Percentiles rank a stretch among this genome's conserved stretches.
Evolutionary conservation across 2,329 filamentous ascomycete species (phyloP).

Genomic region (Penicillium sp.): DNA sequence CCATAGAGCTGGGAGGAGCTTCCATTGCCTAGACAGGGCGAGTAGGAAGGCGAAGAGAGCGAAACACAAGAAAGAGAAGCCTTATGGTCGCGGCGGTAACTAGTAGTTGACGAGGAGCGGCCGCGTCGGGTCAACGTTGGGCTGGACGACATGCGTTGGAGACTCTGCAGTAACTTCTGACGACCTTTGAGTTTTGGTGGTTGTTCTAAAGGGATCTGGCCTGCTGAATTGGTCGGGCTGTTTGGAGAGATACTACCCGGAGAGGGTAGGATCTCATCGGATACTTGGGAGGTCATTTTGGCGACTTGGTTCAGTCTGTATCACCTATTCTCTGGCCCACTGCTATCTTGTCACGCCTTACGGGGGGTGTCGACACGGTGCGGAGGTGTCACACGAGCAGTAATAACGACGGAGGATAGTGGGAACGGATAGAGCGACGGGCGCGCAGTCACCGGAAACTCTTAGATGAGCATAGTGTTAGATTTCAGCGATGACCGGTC

Average conservation of each 20-base stretch:
- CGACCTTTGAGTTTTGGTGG: conserved; percentile 65
- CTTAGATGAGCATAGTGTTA: conserved; percentile 10
- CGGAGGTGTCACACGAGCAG: background rate
- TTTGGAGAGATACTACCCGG: conserved; percentile 36
- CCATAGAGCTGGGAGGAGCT: conserved; percentile 58
- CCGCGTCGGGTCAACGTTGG: conserved; percentile 67
- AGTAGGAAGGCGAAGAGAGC: conserved; percentile 55
- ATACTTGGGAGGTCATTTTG: conserved; percentile 33
- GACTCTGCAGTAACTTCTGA: conserved; percentile 67
- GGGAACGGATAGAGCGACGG: conserved; percentile 1
- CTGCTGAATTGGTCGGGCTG: conserved; percentile 36
- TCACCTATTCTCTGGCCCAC: background rate
- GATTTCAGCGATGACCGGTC: background rate
- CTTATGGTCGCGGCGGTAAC: conserved; percentile 63
- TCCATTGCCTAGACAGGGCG: conserved; percentile 55
- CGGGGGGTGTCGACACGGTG: background rate
- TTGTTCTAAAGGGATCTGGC: conserved; percentile 41
- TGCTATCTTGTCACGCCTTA: background rate
- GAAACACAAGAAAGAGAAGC: conserved; percentile 66
- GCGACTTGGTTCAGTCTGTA: background rate
- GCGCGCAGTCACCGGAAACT: conserved; percentile 3
- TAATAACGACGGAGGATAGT: background rate
- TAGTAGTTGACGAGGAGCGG: conserved; percentile 62
- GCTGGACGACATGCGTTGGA: conserved; percentile 80
- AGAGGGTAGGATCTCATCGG: conserved; percentile 33